Evolutionary conservation across 23 red algal genomes (phyloP), one percentile per base, ranked within the genome.

Genomic region (Gracilaria gracilis): DNA sequence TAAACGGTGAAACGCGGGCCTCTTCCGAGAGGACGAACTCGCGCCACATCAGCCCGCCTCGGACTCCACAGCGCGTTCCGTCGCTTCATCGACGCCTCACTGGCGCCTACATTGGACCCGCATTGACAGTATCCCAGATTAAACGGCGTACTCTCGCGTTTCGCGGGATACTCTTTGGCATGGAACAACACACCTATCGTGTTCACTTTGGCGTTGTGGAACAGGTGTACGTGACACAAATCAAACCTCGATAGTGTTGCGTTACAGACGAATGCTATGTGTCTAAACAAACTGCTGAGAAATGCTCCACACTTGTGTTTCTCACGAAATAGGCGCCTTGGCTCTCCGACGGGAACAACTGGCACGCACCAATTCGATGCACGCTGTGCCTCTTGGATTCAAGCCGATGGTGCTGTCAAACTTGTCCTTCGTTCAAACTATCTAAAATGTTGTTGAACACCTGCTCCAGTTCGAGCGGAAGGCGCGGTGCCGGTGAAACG

Each of bases 201-300:
- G 38, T 79, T 42, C 9, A 47, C 27, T 40, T 35, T 35, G 25
- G 21, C 39, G n/a, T 78, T 50, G 33, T 61, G 61, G 67, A 78
- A 89, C 51, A 89, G 15, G 36, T 89, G 85, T 32, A 37, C 85
- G 59, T 89, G 85, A 67, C 47, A 67, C 71, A 89, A 62, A 28
- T 89, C 85, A 47, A 78, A 89, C 12, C 85, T 38, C 62, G 67
- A 57, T 39, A 89, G 50, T 23, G 33, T 24, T 39, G 85, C 67
- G 16, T 71, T 57, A 73, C 61, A 50, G 35, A 86, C 20, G 31
- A 17, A 17, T 27, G 85, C 85, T 62, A 79, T 46, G 9, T 42
- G 15, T 19, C 36, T 62, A 65, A 88, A 88, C 38, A 88, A 62
- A 35, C 20, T 40, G 37, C 13, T 40, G 11, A 88, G 11, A 77